A percentile compares a stretch with the other conserved stretches of the same genome.
These are phyloP conservation scores for Capronia epimyces DNA, from an alignment of 2,329 filamentous ascomycete genomes.

Conservation along the genomic window DNA sequence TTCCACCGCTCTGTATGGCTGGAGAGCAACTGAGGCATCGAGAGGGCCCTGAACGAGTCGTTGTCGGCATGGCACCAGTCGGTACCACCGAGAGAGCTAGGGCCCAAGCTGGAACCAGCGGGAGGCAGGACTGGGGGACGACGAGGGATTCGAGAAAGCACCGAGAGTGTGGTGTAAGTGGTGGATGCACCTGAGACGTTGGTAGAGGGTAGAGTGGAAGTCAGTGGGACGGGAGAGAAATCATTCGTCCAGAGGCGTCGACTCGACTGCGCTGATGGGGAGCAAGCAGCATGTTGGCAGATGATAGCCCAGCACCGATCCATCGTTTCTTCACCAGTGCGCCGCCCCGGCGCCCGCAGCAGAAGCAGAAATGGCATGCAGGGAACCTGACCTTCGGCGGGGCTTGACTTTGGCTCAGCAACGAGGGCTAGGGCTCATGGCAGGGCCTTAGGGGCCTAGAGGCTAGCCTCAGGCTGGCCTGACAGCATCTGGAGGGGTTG, in stretches of 20 bases:
- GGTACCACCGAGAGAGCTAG: slow-evolving; percentile 8
- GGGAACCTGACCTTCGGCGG: slow-evolving; percentile 7
- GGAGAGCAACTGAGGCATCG: background rate
- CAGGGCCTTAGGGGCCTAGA: background rate
- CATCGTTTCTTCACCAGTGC: background rate
- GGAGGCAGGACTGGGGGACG: background rate
- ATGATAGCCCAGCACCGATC: background rate
- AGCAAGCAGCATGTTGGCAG: background rate
- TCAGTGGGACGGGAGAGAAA: background rate
- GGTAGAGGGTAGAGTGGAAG: background rate
- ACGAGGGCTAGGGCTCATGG: background rate
- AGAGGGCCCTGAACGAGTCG: background rate
- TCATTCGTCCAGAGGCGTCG: background rate
- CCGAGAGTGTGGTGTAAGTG: background rate
- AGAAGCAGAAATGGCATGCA: background rate
- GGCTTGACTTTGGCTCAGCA: slow-evolving; percentile 1
- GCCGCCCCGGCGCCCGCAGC: background rate
- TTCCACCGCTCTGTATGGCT: background rate
- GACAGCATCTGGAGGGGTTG: background rate
- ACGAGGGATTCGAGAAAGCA: background rate
- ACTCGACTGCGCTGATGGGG: background rate
- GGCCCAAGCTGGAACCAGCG: slow-evolving; percentile 2
- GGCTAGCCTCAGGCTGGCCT: background rate
- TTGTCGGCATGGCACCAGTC: slow-evolving; percentile 17
- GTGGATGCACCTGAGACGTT: background rate